Percentiles rank a stretch among this genome's conserved stretches.
Evolutionary conservation across 179 eudicot species (phyloP).

Genomic region (Beta lomatogona): DNA sequence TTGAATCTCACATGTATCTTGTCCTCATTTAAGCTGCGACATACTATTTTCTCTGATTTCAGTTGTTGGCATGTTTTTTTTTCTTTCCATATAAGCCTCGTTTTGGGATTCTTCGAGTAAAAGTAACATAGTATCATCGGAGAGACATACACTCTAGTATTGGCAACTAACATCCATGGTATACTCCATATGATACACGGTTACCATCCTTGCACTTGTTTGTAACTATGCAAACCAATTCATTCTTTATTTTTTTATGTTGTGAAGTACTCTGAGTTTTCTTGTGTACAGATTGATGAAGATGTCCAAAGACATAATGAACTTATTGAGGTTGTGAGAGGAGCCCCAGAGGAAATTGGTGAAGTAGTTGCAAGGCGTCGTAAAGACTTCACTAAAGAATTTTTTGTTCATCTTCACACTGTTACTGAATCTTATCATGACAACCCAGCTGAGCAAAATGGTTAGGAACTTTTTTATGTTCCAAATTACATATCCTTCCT

Average conservation of each 20-base stretch:
- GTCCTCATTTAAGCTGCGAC: not conserved
- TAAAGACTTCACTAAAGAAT: constrained; percentile 91
- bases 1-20: not conserved
- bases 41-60: not conserved
- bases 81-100: not conserved
- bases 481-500: constrained; percentile 3
- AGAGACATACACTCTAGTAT: not conserved
- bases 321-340: constrained; percentile 64
- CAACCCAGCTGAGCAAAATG: constrained; percentile 69
- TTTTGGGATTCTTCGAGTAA: not conserved
- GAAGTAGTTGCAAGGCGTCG: constrained; percentile 83
- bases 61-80: not conserved
- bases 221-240: not conserved
- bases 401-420: constrained; percentile 73
- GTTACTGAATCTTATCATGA: constrained; percentile 81
- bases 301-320: constrained; percentile 84
- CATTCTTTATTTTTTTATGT: not conserved
- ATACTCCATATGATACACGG: not conserved
- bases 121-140: not conserved
- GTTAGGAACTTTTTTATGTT: constrained; percentile 45
- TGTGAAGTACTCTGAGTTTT: not conserved
- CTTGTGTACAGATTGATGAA: constrained; percentile 65
- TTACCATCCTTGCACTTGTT: not conserved
- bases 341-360: constrained; percentile 56
- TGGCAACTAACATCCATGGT: no score